phyloP scores from a whole-genome alignment of 2,329 filamentous ascomycete genomes.

The Aspergillus sp. region DNA sequence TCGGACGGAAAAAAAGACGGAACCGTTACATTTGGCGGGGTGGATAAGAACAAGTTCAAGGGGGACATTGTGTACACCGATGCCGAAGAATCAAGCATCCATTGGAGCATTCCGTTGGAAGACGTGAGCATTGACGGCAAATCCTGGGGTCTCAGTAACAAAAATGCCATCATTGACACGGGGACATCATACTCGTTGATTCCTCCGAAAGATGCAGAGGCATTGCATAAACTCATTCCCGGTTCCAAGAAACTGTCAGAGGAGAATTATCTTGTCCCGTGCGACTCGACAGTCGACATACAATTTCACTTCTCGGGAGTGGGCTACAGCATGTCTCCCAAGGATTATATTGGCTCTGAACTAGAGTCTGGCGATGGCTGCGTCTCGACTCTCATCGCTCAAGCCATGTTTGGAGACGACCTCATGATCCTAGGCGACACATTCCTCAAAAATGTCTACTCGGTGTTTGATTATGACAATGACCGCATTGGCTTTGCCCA shows the following conservation, averaged over 20 bases:
- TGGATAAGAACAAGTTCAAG: conserved; percentile 65
- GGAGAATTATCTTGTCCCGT: conserved; percentile 70
- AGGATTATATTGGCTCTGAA: conserved; percentile 65
- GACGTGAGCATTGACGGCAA: conserved; percentile 64
- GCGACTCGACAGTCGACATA: conserved; percentile 61
- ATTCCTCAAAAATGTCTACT: conserved; percentile 88
- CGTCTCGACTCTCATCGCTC: conserved; percentile 72
- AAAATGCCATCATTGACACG: conserved; percentile 74
- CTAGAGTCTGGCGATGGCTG: conserved; percentile 38
- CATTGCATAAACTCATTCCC: conserved; percentile 67
- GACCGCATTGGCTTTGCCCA: conserved; percentile 39
- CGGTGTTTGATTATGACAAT: conserved; percentile 74
- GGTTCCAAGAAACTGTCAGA: conserved; percentile 55
- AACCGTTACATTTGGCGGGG: conserved; percentile 72
- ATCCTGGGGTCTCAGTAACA: conserved; percentile 52
- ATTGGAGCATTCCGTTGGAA: conserved; percentile 73
- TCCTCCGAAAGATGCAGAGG: conserved; percentile 64
- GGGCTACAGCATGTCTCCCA: conserved; percentile 64
- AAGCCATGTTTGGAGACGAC: conserved; percentile 60
- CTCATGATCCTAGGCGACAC: conserved; percentile 82
- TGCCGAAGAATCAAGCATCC: conserved; percentile 52
- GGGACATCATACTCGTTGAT: conserved; percentile 79
- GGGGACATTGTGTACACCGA: conserved; percentile 68
- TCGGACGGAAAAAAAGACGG: conserved; percentile 68
- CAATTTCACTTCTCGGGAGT: conserved; percentile 68